Evolutionary conservation across 2,329 filamentous ascomycete genomes (phyloP).

Genomic region (Alternaria triticina): DNA sequence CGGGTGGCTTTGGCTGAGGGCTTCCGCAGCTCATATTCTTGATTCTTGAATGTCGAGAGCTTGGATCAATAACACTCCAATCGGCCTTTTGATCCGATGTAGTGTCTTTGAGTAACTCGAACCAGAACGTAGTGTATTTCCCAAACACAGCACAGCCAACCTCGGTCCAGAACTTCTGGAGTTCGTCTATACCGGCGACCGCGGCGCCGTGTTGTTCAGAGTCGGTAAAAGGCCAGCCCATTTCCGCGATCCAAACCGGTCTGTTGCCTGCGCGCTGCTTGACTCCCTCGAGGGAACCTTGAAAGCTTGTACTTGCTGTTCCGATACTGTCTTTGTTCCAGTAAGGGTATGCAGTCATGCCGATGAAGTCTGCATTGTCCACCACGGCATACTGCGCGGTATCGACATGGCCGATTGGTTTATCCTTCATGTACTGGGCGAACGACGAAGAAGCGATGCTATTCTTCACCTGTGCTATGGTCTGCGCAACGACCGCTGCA

Average conservation of each 20-base stretch:
- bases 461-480: constrained; percentile 47
- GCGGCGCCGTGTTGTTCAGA: constrained; percentile 11
- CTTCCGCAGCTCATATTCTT: constrained; percentile 28
- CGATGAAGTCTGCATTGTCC: constrained; percentile 41
- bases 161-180: constrained; percentile 38
- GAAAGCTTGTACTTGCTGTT: constrained; percentile 47
- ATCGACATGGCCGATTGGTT: constrained; percentile 52
- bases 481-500: constrained; percentile 66
- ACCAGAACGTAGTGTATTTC: constrained; percentile 44
- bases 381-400: constrained; percentile 31
- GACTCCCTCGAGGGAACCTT: constrained; percentile 24
- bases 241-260: constrained; percentile 46
- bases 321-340: constrained; percentile 42
- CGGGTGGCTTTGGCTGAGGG: not conserved
- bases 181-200: constrained; percentile 25
- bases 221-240: constrained; percentile 39
- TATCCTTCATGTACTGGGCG: constrained; percentile 46
- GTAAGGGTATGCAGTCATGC: constrained; percentile 44
- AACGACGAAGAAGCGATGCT: constrained; percentile 66
- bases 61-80: constrained; percentile 33
- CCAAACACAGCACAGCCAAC: constrained; percentile 41
- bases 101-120: constrained; percentile 35
- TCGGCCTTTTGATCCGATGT: constrained; percentile 25
- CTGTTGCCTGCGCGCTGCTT: constrained; percentile 27
- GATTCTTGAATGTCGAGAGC: constrained; percentile 22